Evolutionary conservation across 2,329 filamentous ascomycete species (phyloP), one percentile per base, ranked within the genome.

Genomic region (Phoma herbarum): DNA sequence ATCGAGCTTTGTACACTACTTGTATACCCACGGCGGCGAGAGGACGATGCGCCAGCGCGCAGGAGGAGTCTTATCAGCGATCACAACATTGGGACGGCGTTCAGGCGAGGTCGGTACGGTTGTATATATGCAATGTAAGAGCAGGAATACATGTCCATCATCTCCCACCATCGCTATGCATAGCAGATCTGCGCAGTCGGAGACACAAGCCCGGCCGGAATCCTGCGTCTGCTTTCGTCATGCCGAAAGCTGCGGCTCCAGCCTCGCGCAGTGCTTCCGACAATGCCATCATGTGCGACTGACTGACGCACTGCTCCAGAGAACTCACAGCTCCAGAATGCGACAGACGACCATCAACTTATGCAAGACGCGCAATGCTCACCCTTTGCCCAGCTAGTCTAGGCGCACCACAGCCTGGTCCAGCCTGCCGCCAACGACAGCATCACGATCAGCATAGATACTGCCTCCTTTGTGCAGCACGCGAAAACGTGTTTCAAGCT

Each of bases 1-100:
- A 28, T 52, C 49, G 23, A 59, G 29, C 50, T 22, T 46, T 75
- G 71, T 74, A 72, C 53, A 73, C 52, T 61, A 70, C 39, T 20
- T 68, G 63, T 66, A 70, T 66, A 74, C 61, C 62, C 58, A 57
- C 26, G 44, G 49, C 43, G 48, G 57, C 57, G 48, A 43, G 20
- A 37, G 52, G 51, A 60, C 35, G 44, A 65, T 44, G 54, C 54
- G 61, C 63, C 14, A 48, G 28, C 48, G 61, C 57, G 51, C 60
- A 51, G 64, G 49, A 63, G 65, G 64, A 63, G 63, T 67, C 46
- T 52, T 57, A 57, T 59, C 59, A 52, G 60, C 59, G 47, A 59
- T 59, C 53, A 54, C 48, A 62, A 57, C 54, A 63, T 66, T 59
- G 59, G 57, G 43, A 59, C 52, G 63, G 63, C 63, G 65, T 66